Conservation (phyloP, 352 stramenopile species). For the Globisporangium mamillatum region DNA sequence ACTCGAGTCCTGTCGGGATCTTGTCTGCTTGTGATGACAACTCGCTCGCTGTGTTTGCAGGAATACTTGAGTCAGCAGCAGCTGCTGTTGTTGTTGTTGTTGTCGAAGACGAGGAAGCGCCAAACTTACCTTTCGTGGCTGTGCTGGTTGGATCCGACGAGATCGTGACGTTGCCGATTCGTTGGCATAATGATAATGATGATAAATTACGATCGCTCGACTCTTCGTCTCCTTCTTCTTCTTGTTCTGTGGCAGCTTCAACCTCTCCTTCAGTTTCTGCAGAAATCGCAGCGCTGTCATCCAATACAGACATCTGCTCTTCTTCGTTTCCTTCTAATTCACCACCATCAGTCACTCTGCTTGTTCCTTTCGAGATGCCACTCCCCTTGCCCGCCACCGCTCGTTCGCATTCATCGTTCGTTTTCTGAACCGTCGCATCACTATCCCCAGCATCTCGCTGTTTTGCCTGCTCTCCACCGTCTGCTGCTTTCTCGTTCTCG, state of each 20-base stretch:
- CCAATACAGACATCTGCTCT: not conserved
- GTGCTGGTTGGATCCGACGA: conserved; percentile 27
- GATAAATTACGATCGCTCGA: conserved; percentile 27
- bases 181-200: conserved; percentile 67
- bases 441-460: not conserved
- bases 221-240: not conserved
- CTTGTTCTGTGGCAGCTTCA: not conserved
- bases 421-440: conserved; percentile 5
- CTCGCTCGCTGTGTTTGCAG: not conserved
- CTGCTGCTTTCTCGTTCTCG: not conserved
- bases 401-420: conserved; percentile 6
- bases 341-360: not conserved
- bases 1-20: conserved; percentile 6
- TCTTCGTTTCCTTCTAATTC: not conserved
- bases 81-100: not conserved
- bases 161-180: conserved; percentile 77
- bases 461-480: not conserved
- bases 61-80: not conserved
- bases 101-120: not conserved
- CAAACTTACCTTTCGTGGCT: conserved; percentile 3
- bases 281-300: not conserved
- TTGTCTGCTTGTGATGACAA: not conserved
- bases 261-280: not conserved
- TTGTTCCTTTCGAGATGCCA: not conserved
- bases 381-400: not conserved